phyloP scores from a whole-genome alignment of 164 flowering plant genomes.

The Buxus sempervirens region DNA sequence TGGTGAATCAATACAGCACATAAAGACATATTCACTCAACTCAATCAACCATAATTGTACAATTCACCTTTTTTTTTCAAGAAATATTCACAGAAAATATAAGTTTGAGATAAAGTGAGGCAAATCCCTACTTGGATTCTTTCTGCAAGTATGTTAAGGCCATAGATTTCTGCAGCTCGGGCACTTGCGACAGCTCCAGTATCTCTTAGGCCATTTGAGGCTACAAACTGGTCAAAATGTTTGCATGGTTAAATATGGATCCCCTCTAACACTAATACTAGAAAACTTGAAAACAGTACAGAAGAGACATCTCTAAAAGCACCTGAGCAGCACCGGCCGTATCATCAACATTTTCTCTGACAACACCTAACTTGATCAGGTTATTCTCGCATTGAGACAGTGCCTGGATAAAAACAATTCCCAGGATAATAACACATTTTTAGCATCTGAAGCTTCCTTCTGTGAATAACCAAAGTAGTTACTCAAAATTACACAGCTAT shows the following conservation, averaged over 20 bases:
- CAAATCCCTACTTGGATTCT: slow-evolving; percentile 37
- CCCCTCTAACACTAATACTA: background rate
- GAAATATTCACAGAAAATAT: background rate
- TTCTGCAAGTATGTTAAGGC: slow-evolving; percentile 55
- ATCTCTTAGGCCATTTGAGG: slow-evolving; percentile 38
- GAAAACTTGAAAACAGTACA: background rate
- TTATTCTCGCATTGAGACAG: slow-evolving; percentile 68
- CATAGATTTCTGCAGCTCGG: slow-evolving; percentile 64
- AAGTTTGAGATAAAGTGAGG: background rate
- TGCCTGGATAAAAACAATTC: slow-evolving; percentile 30
- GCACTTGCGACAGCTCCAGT: slow-evolving; percentile 63
- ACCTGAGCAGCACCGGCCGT: slow-evolving; percentile 79
- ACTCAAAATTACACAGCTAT: too few relatives aligned
- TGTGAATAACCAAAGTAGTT: background rate
- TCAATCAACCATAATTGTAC: background rate
- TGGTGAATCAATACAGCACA: background rate
- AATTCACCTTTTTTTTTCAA: background rate
- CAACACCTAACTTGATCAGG: slow-evolving; percentile 57
- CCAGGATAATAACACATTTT: slow-evolving; percentile 4
- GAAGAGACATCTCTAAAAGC: slow-evolving; percentile 8
- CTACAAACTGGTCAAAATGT: slow-evolving; percentile 38
- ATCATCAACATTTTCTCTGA: slow-evolving; percentile 56
- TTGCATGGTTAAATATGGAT: background rate
- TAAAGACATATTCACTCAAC: background rate
- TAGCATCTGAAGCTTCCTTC: background rate